Conservation (phyloP, 768 basidiomycete genomes). For the Saitozyma podzolica region DNA sequence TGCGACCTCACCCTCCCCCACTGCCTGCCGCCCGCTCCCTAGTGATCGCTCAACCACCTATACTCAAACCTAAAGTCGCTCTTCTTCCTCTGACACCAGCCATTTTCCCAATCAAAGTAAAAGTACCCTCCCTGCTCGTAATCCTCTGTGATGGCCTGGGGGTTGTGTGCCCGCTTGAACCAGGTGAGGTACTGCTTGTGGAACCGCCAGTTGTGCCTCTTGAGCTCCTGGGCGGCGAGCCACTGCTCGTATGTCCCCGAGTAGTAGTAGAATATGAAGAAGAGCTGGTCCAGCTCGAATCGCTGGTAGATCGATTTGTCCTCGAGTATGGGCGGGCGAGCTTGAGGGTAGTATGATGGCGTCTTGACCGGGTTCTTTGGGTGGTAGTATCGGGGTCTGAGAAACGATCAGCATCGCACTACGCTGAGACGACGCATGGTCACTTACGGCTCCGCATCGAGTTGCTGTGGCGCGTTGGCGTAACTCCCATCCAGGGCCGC, state of each 20-base stretch:
- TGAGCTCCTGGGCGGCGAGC: conserved; percentile 93
- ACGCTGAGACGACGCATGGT: neutral
- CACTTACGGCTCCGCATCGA: conserved; percentile 87
- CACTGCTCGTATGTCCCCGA: conserved; percentile 99
- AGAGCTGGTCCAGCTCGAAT: conserved; percentile 93
- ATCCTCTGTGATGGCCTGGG: conserved; percentile 97
- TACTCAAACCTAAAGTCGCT: conserved; percentile 79
- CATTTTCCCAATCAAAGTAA: conserved; percentile 99
- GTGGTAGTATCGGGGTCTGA: conserved; percentile 92
- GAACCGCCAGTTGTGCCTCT: conserved; percentile 97
- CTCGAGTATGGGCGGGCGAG: conserved; percentile 74
- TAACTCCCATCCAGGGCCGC: conserved; percentile 92
- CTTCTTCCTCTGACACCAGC: conserved; percentile 98
- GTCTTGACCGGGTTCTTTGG: conserved; percentile 88
- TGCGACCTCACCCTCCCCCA: no score
- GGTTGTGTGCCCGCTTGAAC: conserved; percentile 98
- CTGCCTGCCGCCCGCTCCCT: neutral
- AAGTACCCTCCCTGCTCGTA: conserved; percentile 87
- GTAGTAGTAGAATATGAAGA: conserved; percentile 98
- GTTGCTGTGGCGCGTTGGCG: conserved; percentile 81
- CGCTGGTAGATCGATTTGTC: conserved; percentile 82
- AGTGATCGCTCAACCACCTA: conserved; percentile 19
- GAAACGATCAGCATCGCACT: conserved; percentile 7
- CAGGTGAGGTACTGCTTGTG: conserved; percentile 99
- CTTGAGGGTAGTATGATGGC: conserved; percentile 91